Percentiles rank a stretch among this genome's conserved stretches.
phyloP scores from a whole-genome alignment of 495 filamentous ascomycete genomes.

The Penicillium macrosclerotiorum region DNA sequence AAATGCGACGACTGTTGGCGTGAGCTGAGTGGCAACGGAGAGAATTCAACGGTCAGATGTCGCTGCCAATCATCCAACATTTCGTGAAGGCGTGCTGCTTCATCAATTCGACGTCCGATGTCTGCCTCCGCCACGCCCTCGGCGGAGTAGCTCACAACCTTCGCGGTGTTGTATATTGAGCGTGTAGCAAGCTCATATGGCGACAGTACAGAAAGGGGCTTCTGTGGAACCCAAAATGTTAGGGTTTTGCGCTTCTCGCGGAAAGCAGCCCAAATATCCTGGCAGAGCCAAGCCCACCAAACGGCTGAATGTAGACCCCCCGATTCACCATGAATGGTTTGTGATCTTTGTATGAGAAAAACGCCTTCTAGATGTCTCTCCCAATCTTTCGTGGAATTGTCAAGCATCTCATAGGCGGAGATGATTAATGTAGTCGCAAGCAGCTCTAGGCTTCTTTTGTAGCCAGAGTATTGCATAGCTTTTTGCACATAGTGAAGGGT shows the following conservation, averaged over 20 bases:
- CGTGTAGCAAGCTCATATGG: slow-evolving; percentile 17
- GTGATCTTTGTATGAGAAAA: slow-evolving; percentile 23
- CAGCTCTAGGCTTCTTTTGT: slow-evolving; percentile 16
- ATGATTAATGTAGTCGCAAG: slow-evolving; percentile 20
- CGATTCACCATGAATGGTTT: slow-evolving; percentile 21
- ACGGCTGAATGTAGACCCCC: slow-evolving; percentile 18
- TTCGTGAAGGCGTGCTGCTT: slow-evolving; percentile 16
- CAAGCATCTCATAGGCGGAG: slow-evolving; percentile 23
- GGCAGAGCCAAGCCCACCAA: slow-evolving; percentile 25
- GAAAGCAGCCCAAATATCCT: slow-evolving; percentile 24
- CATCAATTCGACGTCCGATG: slow-evolving; percentile 12
- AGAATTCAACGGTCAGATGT: slow-evolving; percentile 21
- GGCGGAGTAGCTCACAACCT: slow-evolving; percentile 19
- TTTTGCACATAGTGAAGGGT: slow-evolving; percentile 21
- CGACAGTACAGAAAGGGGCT: not conserved
- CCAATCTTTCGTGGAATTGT: slow-evolving; percentile 22
- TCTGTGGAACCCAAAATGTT: slow-evolving; percentile 17
- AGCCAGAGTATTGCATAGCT: slow-evolving; percentile 17
- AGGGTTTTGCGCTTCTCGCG: slow-evolving; percentile 12
- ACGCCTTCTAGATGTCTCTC: slow-evolving; percentile 21
- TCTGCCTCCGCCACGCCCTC: slow-evolving; percentile 13
- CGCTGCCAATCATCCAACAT: slow-evolving; percentile 30
- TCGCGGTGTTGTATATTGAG: slow-evolving; percentile 9
- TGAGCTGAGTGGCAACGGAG: slow-evolving; percentile 16
- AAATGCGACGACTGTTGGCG: slow-evolving; percentile 13